phyloP scores from a whole-genome alignment of 116 monocot genomes.

The Papilionanthe hybrid region DNA sequence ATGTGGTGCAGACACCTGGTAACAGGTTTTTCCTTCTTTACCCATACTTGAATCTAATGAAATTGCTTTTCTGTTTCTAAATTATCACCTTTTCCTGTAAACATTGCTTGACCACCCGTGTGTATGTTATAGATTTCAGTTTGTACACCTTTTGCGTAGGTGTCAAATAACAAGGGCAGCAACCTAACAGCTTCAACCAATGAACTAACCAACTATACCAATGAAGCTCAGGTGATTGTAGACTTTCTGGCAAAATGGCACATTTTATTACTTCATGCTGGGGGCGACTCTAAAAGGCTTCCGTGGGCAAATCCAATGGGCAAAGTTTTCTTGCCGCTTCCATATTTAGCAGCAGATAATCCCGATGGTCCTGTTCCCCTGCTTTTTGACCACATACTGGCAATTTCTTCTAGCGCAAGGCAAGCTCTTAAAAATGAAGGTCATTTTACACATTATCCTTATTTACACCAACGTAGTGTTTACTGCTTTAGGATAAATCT shows the following conservation, averaged over 20 bases:
- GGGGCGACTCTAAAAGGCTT: conserved; percentile 95
- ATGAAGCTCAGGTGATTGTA: conserved; percentile 18
- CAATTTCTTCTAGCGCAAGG: conserved; percentile 92
- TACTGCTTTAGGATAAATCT: not conserved
- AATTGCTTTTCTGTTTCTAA: not conserved
- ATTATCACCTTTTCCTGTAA: not conserved
- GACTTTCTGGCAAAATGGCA: conserved; percentile 53
- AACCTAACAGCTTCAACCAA: conserved; percentile 5
- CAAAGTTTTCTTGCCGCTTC: conserved; percentile 88
- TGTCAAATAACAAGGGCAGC: not conserved
- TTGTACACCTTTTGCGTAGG: conserved; percentile 21
- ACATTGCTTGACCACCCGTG: not conserved
- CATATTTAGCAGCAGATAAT: conserved; percentile 72
- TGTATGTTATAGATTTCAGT: conserved; percentile 1
- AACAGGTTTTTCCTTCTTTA: not conserved
- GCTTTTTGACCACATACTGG: conserved; percentile 97
- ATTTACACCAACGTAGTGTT: not conserved
- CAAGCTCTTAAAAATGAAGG: conserved; percentile 90
- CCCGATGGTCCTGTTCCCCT: conserved; percentile 94
- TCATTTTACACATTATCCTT: conserved; percentile 32
- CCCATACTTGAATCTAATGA: not conserved
- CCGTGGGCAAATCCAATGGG: conserved; percentile 99
- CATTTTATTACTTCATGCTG: conserved; percentile 92
- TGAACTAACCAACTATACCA: conserved; percentile 13
- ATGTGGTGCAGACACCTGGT: not conserved